Base-by-base conservation (phyloP, 306 rosid species). In the Sphenostylis stenocarpa region DNA sequence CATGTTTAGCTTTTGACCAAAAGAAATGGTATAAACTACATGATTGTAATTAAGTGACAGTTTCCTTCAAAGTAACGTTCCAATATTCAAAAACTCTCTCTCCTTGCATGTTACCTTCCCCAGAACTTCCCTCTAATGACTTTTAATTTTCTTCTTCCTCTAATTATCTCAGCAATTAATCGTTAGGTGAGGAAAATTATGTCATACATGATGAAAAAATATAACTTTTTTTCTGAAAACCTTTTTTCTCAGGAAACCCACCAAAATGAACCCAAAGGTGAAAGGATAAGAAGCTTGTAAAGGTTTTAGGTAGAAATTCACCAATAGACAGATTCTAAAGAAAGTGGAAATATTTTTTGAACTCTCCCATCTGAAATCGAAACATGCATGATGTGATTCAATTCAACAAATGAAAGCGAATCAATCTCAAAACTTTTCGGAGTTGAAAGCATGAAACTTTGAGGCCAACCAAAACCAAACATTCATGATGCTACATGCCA, bases 101-200 rank as follows among this genome's bases (percentile, higher is more conserved):
- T 45, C 23, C 77, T 60, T 80, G 84, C 84, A 76, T 74, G 70
- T 62, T 62, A 48, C 57, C 38, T 21, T 11, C n/a, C 45, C 47
- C 48, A 65, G 23, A 75, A 70, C 31, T 10, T 2, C 31, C 52
- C 15, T 24, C 39, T 68, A 0, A 19, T 38, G 17, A 64, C n/a
- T 31, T 51, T 33, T 33, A n/a, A 48, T 5, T 31, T 31, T 8
- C 19, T 31, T 8, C 19, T 0, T 29, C 3, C 26, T 7, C 0
- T 29, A 10, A 28, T 70, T 19, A 36, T 53, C 38, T 55, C 23
- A 19, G 51, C 34, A 53, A 53, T 7, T 20, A 9, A 20, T 14
- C 14, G 65, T 72, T 52, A 53, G 70, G 49, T 10, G 6, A 1
- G 17, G 31, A 36, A 62, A 62, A 29, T 16, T n/a, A 7, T 2